Percentiles rank a stretch among this genome's conserved stretches.
Conservation (phyloP, 305 asterid species). For the Fraxinus paxiana region DNA sequence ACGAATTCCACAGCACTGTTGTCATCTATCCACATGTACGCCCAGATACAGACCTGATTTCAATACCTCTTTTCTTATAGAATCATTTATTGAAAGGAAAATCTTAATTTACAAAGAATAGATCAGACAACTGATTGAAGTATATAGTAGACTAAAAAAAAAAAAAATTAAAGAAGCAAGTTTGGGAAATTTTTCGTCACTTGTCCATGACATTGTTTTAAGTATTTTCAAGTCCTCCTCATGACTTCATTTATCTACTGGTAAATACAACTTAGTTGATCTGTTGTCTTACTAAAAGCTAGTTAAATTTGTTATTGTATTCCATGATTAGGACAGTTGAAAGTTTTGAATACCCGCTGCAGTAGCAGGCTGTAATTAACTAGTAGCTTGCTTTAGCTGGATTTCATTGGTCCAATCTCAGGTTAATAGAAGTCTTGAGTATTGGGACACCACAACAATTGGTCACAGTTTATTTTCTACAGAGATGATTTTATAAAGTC, state of each 20-base stretch:
- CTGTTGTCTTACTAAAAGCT: background rate
- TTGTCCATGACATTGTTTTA: background rate
- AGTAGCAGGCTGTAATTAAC: background rate
- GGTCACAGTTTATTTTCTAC: background rate
- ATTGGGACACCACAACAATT: background rate
- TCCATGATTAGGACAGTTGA: background rate
- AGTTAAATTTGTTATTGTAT: background rate
- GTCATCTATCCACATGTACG: constrained; percentile 77
- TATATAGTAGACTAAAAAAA: background rate
- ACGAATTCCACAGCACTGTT: constrained; percentile 54
- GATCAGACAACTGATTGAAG: background rate
- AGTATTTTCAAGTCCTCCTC: background rate
- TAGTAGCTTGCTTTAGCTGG: background rate
- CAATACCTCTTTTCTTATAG: constrained; percentile 22
- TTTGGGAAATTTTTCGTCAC: background rate
- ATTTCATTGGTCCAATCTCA: background rate
- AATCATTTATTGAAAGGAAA: background rate
- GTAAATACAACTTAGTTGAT: background rate
- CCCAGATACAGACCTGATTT: constrained; percentile 76
- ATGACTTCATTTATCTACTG: background rate
- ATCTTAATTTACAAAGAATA: background rate
- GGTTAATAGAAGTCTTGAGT: background rate
- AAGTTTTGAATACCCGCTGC: background rate
- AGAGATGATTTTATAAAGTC: background rate
- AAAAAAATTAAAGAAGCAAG: background rate